Percentiles rank a stretch among this genome's conserved stretches.
These are phyloP conservation scores for Hyparrhenia diplandra DNA, from an alignment of 176 grass and related monocot species.

Conservation along the genomic window DNA sequence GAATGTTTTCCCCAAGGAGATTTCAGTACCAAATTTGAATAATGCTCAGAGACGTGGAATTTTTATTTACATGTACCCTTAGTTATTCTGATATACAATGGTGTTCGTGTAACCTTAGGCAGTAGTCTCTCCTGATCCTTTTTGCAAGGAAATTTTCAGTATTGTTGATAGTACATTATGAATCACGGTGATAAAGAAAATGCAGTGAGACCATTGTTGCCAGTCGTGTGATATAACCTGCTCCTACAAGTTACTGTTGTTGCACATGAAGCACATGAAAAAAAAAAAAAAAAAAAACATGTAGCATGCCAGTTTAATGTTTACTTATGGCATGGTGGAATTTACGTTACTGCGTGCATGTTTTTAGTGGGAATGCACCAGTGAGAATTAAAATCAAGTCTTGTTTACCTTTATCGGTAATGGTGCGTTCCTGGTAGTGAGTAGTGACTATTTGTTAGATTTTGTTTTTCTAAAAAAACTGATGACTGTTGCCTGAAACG, in stretches of 20 bases:
- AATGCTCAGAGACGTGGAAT: background rate
- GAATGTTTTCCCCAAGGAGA: background rate
- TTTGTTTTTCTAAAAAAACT: too few relatives aligned
- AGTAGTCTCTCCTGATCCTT: background rate
- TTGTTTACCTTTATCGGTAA: background rate
- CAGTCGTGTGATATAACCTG: constrained; percentile 1
- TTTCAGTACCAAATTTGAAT: background rate
- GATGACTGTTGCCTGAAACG: too few relatives aligned
- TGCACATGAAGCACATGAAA: background rate
- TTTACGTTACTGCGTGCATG: background rate
- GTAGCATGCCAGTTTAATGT: background rate
- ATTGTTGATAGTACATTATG: background rate
- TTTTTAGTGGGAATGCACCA: background rate
- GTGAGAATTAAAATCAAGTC: background rate
- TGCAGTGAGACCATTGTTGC: background rate
- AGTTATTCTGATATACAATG: background rate
- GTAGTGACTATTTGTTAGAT: background rate
- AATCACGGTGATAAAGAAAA: background rate
- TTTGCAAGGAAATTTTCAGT: background rate
- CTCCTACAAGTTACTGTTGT: constrained; percentile 1
- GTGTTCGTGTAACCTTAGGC: background rate
- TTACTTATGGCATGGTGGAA: background rate
- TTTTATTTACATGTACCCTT: background rate
- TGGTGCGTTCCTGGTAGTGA: background rate
- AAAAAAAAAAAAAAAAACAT: too few relatives aligned